Evolutionary conservation across 352 stramenopile genomes (phyloP).

Genomic region (Pythium rishiriense): DNA sequence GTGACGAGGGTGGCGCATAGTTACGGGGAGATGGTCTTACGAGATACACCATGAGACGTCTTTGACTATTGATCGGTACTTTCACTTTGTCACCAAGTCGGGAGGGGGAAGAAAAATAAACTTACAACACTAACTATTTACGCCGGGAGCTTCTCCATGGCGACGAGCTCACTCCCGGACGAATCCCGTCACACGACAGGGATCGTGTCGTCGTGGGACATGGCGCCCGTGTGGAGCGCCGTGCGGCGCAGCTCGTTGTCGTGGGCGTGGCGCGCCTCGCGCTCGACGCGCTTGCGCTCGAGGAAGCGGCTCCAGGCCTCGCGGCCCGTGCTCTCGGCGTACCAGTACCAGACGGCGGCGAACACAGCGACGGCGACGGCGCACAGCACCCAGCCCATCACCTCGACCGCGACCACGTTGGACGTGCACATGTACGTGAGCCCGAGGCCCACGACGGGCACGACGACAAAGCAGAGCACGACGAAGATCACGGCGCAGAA

Average conservation of each 20-base stretch:
- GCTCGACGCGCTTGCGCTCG: constrained; percentile 25
- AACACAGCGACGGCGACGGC: constrained; percentile 5
- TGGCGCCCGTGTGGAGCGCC: constrained; percentile 2
- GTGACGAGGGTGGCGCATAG: too few relatives aligned
- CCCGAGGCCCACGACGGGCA: constrained; percentile 31
- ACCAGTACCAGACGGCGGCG: constrained; percentile 16
- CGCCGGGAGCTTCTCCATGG: constrained; percentile 13
- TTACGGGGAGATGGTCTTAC: too few relatives aligned
- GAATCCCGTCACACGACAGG: constrained; percentile 23
- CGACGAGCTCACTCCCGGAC: constrained; percentile 1
- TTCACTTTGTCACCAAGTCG: background rate
- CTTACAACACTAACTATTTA: background rate
- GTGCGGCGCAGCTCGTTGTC: constrained; percentile 1
- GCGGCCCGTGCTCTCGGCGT: constrained; percentile 22
- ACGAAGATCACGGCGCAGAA: constrained; percentile 56
- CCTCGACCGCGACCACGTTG: background rate
- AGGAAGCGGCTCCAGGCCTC: constrained; percentile 26
- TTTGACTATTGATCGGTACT: too few relatives aligned
- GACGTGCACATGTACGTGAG: constrained; percentile 36
- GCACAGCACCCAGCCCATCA: constrained; percentile 27
- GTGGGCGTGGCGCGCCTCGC: constrained; percentile 10
- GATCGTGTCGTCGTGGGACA: constrained; percentile 24
- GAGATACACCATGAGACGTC: too few relatives aligned
- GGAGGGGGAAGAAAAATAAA: background rate
- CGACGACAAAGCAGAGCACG: constrained; percentile 45